Conservation (phyloP, 163 green algal genomes). For the Coccomyxa subellipsoidea region DNA sequence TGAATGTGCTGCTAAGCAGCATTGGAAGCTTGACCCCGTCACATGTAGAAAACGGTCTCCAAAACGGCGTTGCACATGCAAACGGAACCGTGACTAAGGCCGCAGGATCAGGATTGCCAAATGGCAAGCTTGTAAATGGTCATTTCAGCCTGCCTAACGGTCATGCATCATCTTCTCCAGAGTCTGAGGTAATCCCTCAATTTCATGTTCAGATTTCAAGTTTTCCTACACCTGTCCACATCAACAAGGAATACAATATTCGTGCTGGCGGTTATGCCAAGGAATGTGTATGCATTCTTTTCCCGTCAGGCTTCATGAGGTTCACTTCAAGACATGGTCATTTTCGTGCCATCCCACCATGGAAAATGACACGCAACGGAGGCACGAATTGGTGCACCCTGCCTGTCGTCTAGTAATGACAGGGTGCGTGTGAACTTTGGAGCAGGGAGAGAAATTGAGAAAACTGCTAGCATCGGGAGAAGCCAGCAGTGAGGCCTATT, state of each 20-base stretch:
- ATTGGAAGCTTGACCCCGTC: background rate
- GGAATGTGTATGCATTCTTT: too few relatives aligned
- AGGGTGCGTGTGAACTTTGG: too few relatives aligned
- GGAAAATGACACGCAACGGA: too few relatives aligned
- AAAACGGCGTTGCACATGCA: background rate
- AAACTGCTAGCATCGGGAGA: background rate
- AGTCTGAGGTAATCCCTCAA: background rate
- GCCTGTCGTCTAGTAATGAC: too few relatives aligned
- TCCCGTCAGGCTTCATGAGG: too few relatives aligned
- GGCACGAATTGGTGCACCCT: too few relatives aligned
- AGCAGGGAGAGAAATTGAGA: background rate
- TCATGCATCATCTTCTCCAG: background rate
- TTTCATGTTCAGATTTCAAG: background rate
- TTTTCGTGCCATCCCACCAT: too few relatives aligned
- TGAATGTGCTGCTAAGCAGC: conserved; percentile 34
- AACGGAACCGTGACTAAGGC: background rate
- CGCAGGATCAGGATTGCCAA: background rate
- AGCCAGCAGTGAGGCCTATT: conserved; percentile 49
- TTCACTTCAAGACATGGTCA: too few relatives aligned
- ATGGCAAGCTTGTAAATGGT: background rate
- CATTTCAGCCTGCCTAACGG: background rate
- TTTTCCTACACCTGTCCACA: background rate
- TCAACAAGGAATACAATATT: too few relatives aligned
- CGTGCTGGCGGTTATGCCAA: too few relatives aligned
- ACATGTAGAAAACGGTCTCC: background rate